Base-by-base conservation (phyloP, 2,329 filamentous ascomycete species). In the Trichoderma breve region DNA sequence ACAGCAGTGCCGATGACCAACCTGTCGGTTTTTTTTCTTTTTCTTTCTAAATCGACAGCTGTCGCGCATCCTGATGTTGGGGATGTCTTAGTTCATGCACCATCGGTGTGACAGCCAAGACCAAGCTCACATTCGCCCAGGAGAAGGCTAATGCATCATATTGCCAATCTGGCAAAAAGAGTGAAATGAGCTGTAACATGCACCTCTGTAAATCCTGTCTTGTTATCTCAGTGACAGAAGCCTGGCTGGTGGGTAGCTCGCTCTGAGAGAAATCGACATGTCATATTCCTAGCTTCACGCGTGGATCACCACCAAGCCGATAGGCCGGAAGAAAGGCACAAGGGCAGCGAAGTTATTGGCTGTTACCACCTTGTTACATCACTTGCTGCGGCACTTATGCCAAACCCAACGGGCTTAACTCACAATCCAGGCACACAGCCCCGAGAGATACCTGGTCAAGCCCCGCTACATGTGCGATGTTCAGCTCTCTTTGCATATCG, bases 31-130 rank as follows among this genome's bases (percentile, higher is more conserved):
- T 70, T 39, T 39, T 18, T 18, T 39, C 21, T 21, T 43, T 51
- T 51, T 51, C n/a, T 21, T 53, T 53, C 21, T 7, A 30, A 30
- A 28, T 67, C 64, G 51, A 69, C 55, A 69, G 36, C 39, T 34
- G 15, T 34, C 36, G 51, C 24, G 57, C 55, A 24, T n/a, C 14
- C n/a, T 32, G 34, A 36, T 26, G 66, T 51, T 69, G 36, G 55
- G 66, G 7, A 30, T 69, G 66, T 69, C 66, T 69, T 61, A 61
- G 36, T 61, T 67, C 55, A 43, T 69, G 28, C 55, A 69, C 28
- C 55, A 69, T 61, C 28, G 28, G 55, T 69, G 55, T 61, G 55
- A 60, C 66, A 24, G 55, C 55, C 36, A 69, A 43, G 66, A 26
- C 34, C 36, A 34, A 26, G 6, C 34, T 61, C 39, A 53, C 66